Conservation (phyloP, 371 early-diverging fungal genomes). For the Mucor lusitanicus region DNA sequence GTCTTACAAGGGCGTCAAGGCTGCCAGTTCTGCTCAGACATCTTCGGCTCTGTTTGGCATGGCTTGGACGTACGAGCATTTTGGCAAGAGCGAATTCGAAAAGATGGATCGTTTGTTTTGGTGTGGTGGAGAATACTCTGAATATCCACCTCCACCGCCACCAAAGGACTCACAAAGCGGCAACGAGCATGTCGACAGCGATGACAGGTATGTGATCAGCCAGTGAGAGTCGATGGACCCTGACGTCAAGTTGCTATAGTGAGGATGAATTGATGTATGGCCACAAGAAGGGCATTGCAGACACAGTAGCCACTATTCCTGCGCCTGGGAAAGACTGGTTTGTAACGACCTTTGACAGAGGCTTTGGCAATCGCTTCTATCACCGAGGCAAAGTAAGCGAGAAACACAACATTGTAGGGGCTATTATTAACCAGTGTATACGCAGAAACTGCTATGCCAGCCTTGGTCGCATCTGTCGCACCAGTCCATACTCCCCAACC, state of each 20-base stretch:
- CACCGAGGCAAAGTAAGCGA: conserved; percentile 44
- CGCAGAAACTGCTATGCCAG: conserved; percentile 36
- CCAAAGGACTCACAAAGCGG: background rate
- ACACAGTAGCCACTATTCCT: conserved; percentile 7
- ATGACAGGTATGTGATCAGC: conserved; percentile 7
- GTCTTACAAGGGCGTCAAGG: conserved; percentile 48
- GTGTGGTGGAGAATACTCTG: conserved; percentile 37
- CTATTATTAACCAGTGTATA: background rate
- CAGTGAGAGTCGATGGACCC: background rate
- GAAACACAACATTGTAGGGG: too few relatives aligned
- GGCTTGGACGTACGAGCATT: conserved; percentile 61
- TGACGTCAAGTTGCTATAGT: background rate
- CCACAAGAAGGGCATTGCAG: conserved; percentile 20
- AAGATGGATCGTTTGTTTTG: conserved; percentile 58
- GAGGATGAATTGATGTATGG: conserved; percentile 21
- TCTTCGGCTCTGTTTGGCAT: conserved; percentile 65
- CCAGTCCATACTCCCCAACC: conserved; percentile 52
- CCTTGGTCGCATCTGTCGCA: conserved; percentile 61
- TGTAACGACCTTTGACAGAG: conserved; percentile 57
- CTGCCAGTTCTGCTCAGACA: conserved; percentile 40
- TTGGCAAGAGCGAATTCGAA: conserved; percentile 47
- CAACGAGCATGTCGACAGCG: background rate
- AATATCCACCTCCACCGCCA: conserved; percentile 19
- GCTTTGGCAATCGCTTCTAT: conserved; percentile 50
- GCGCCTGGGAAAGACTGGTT: conserved; percentile 47